These are phyloP conservation scores for Ophiosphaerella korrae DNA, from an alignment of 2,329 filamentous ascomycete species.

Conservation along the genomic window DNA sequence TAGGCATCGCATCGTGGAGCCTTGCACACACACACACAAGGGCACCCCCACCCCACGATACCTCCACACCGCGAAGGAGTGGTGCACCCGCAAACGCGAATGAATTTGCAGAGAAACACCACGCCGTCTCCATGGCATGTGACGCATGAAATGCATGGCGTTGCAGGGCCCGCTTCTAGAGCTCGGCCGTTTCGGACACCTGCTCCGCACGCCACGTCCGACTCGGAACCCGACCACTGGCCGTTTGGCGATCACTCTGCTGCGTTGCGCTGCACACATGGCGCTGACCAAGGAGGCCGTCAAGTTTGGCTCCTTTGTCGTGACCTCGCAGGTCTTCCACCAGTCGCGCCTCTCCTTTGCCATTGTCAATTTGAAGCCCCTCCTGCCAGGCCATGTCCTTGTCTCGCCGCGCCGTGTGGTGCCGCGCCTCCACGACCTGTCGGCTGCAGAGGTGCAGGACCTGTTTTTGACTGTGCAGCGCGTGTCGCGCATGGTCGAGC, in stretches of 20 bases:
- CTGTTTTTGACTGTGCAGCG: constrained; percentile 86
- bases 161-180: no score
- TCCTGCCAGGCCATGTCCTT: constrained; percentile 91
- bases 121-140: constrained; percentile 18
- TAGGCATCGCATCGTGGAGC: neutral
- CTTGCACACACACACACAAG: neutral
- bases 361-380: constrained; percentile 92
- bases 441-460: constrained; percentile 74
- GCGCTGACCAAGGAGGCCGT: constrained; percentile 48
- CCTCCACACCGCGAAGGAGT: constrained; percentile 17
- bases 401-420: constrained; percentile 75
- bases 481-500: constrained; percentile 75
- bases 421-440: constrained; percentile 76
- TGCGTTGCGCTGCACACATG: constrained; percentile 27
- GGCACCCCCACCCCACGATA: constrained; percentile 16
- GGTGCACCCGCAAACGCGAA: constrained; percentile 18
- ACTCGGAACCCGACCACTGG: neutral
- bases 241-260: neutral
- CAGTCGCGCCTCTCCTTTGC: constrained; percentile 79
- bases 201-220: neutral
- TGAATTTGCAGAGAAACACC: constrained; percentile 18
- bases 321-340: constrained; percentile 73
- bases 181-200: constrained; percentile 10
- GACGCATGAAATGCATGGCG: constrained; percentile 2
- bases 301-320: constrained; percentile 52